Base-by-base conservation (phyloP, 192 early-diverging fungal species). In the Bifiguratus adelaidae region DNA sequence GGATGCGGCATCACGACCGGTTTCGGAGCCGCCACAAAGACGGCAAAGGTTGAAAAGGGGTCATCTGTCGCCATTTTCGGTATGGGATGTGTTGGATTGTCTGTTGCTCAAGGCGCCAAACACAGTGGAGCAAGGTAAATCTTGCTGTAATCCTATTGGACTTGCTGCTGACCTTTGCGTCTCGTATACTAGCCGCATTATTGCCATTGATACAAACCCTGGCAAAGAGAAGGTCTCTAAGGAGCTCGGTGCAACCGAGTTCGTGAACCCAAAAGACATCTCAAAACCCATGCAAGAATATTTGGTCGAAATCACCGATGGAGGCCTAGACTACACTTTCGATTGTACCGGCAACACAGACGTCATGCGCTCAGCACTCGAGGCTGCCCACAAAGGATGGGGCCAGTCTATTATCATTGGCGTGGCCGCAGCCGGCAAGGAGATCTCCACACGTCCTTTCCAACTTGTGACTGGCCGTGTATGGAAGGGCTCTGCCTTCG, bases 1-100 rank as follows among this genome's bases (percentile, higher is more conserved):
- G 95, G 95, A 13, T 98, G 95, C 56, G 95, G 92, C 25, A 81
- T 98, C 29, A 93, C 95, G 18, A 98, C 95, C 16, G 95, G 91
- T 22, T 98, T 88, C 65, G 95, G 95, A 24, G 95, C 95, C 23
- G 92, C 86, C 38, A 80, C 88, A 33, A 86, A 86, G 55, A 93
- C 95, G 5, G 95, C 91, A 38, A 89, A 93, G 65, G 86, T 95
- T 7, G 82, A 83, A 27, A 65, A 78, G 32, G 87, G 84, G 29
- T 70, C 78, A 13, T 62, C 68, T 0, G 71, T 91, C 8, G 95
- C 91, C 22, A 83, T 98, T 48, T 98, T 98, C 75, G 95, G 95
- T 38, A 70, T 93, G 47, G 95, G 95, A 15, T 88, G 88, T 29
- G 91, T 98, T 32, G 95, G 95, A 16, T 66, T 98, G 47, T 80